Evolutionary conservation across 371 early-diverging fungal genomes (phyloP).

Genomic region (Mucor racemosus): DNA sequence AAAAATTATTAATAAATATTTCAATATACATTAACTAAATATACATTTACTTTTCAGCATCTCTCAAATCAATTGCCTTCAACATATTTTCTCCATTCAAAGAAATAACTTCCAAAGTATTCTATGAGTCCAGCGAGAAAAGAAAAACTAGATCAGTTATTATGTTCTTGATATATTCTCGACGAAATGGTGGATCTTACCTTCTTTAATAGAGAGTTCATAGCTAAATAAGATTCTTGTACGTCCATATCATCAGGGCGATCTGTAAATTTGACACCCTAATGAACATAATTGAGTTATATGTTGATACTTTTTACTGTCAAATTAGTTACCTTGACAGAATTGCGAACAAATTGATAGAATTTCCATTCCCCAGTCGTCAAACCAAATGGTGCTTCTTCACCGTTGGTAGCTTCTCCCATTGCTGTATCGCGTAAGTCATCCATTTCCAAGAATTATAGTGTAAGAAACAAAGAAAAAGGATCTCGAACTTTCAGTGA

Average conservation of each 20-base stretch:
- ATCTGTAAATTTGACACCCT: constrained; percentile 52
- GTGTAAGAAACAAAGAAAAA: background rate
- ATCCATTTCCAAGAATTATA: constrained; percentile 5
- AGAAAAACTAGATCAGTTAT: background rate
- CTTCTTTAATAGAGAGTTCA: constrained; percentile 58
- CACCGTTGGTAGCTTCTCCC: constrained; percentile 19
- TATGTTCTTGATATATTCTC: background rate
- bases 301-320: background rate
- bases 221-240: constrained; percentile 46
- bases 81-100: constrained; percentile 49
- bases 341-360: constrained; percentile 28
- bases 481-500: background rate
- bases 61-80: constrained; percentile 41
- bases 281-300: background rate
- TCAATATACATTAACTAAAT: too few relatives aligned
- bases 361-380: constrained; percentile 32
- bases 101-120: constrained; percentile 34
- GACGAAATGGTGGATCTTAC: constrained; percentile 28
- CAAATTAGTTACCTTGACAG: constrained; percentile 19
- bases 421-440: constrained; percentile 11
- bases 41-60: constrained; percentile 50
- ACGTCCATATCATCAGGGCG: constrained; percentile 50
- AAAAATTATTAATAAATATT: background rate
- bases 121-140: constrained; percentile 10
- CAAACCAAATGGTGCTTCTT: constrained; percentile 33